A percentile compares a stretch with the other conserved stretches of the same genome.
Conservation (phyloP, 768 basidiomycete species). For the Ephemerocybe angulata region DNA sequence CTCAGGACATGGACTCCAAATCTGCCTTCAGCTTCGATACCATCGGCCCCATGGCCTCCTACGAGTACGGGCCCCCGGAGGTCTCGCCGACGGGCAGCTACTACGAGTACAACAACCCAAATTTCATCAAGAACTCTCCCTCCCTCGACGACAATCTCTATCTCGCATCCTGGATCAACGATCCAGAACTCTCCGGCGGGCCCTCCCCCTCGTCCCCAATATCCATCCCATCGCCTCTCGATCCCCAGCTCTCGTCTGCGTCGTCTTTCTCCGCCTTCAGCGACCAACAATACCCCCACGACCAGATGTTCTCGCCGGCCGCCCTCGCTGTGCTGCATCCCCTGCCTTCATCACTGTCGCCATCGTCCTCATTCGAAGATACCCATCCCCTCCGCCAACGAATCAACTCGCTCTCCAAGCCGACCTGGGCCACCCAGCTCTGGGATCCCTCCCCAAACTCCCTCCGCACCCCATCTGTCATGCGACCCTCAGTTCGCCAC, state of each 20-base stretch:
- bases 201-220: slow-evolving; percentile 54
- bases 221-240: slow-evolving; percentile 50
- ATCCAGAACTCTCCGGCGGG: slow-evolving; percentile 41
- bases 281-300: slow-evolving; percentile 43
- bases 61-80: slow-evolving; percentile 35
- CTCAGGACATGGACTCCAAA: slow-evolving; percentile 42
- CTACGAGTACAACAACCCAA: slow-evolving; percentile 38
- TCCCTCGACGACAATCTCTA: slow-evolving; percentile 39
- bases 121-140: slow-evolving; percentile 39
- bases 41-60: slow-evolving; percentile 24
- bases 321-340: slow-evolving; percentile 59
- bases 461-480: slow-evolving; percentile 40
- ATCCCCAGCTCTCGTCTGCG: slow-evolving; percentile 35
- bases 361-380: slow-evolving; percentile 51
- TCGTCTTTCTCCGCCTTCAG: slow-evolving; percentile 45
- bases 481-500: slow-evolving; percentile 44
- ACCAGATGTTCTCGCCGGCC: slow-evolving; percentile 55
- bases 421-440: slow-evolving; percentile 64
- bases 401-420: slow-evolving; percentile 53
- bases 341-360: slow-evolving; percentile 60
- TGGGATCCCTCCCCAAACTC: slow-evolving; percentile 50
- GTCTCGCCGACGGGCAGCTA: slow-evolving; percentile 37
- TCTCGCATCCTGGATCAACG: slow-evolving; percentile 62
- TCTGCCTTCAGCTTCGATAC: slow-evolving; percentile 35
- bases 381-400: slow-evolving; percentile 37